Base-by-base conservation (phyloP, 202 grass and related monocot species). In the Dendrocalamus latiflorus region DNA sequence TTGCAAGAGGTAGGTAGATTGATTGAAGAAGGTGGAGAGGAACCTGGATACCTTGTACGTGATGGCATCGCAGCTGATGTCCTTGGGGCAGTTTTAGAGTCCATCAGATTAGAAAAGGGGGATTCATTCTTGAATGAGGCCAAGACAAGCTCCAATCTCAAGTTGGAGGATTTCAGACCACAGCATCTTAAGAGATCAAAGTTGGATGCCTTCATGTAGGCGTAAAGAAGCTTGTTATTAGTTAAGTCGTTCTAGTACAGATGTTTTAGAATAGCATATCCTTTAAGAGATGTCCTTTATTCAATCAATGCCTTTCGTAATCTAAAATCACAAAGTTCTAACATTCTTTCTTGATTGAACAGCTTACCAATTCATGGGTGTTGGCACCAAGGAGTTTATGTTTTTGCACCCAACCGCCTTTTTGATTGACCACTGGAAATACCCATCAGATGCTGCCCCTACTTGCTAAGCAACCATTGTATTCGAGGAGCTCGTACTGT, bases 161-260 rank as follows among this genome's bases (percentile, higher is more conserved):
- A 65, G 68, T 86, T 94, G 82, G 88, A 94, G 68, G 89, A 99
- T 90, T 99, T 99, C 87, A 88, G 82, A 84, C 91, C 91, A 44
- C 74, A 76, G 5, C 78, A 82, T 77, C 88, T 86, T 17, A 77
- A 84, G 39, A 87, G 76, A 76, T 86, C 91, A 57, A 96, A 89
- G 26, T 79, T 99, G 80, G 97, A 96, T 56, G 86, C 93, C 43
- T 99, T 99, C 68, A 88, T 94, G 41, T 86, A 84, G 83, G 66
- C 63, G 75, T 68, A 47, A 68, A 62, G 77, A 74, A 81, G 38
- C 45, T 80, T 82, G 37, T 51, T 86, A 69, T 81, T 81, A 82
- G 90, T 88, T 87, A 91, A 68, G 80, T 81, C 65, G 34, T 63
- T 78, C 14, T 58, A 42, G 73, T 65, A 11, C 16, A 75, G 24